phyloP scores from a whole-genome alignment of 2,329 filamentous ascomycete species.

The Ceratocystis alfenasii region DNA sequence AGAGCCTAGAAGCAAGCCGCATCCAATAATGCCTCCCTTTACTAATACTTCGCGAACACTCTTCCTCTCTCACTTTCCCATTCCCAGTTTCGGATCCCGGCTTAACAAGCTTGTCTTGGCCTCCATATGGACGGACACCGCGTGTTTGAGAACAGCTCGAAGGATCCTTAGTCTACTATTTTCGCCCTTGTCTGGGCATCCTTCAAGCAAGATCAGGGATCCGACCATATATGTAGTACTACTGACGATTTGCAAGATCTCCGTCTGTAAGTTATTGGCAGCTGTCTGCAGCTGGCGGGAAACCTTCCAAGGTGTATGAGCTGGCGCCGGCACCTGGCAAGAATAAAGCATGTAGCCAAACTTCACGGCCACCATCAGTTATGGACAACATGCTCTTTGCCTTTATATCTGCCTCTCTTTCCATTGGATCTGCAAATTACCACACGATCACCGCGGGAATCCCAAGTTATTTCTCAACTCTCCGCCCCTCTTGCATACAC shows the following conservation, averaged over 20 bases:
- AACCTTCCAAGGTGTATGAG: no score
- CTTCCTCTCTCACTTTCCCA: not conserved
- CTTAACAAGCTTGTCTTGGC: not conserved
- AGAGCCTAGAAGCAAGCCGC: not conserved
- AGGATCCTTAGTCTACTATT: conserved; percentile 6
- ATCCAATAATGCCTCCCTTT: not conserved
- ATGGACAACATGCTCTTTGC: not conserved
- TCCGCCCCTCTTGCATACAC: not conserved
- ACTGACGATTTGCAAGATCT: not conserved
- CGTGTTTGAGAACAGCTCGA: conserved; percentile 4
- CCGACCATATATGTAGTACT: no score
- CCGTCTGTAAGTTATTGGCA: not conserved
- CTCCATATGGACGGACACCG: not conserved
- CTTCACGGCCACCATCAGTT: not conserved
- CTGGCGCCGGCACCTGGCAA: no score
- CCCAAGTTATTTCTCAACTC: not conserved
- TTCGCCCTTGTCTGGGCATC: conserved; percentile 3
- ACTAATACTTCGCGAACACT: not conserved
- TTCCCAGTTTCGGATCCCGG: not conserved
- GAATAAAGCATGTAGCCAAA: no score
- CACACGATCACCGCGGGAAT: not conserved
- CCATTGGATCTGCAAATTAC: conserved; percentile 1
- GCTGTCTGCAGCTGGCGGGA: not conserved
- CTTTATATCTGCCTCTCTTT: not conserved
- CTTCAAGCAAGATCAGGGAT: not conserved